Evolutionary conservation across 768 basidiomycete species (phyloP).

Genomic region (Naganishia onofrii): DNA sequence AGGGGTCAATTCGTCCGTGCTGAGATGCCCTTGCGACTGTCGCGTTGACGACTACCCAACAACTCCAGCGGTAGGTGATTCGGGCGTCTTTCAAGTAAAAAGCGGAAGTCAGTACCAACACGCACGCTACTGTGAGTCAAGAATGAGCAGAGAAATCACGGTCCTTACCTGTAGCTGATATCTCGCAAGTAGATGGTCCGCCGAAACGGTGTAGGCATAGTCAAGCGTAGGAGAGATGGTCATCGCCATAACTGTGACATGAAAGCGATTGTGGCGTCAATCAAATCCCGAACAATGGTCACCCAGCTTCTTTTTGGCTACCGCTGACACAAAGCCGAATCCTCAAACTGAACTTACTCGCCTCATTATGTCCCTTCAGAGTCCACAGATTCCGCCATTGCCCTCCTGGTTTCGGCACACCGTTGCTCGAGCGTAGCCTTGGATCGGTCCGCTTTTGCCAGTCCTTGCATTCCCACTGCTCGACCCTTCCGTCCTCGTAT

Average conservation of each 20-base stretch:
- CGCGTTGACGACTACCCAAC: neutral
- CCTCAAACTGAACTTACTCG: conserved; percentile 43
- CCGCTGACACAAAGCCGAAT: too few relatives aligned
- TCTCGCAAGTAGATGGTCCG: conserved; percentile 61
- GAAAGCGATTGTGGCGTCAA: neutral
- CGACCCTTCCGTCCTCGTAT: conserved; percentile 87
- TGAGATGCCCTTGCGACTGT: neutral
- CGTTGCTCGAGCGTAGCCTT: conserved; percentile 4
- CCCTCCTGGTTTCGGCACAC: conserved; percentile 31
- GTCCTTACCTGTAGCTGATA: conserved; percentile 41
- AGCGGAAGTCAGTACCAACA: neutral
- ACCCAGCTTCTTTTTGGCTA: too few relatives aligned
- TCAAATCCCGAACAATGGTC: too few relatives aligned
- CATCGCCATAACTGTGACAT: conserved; percentile 75
- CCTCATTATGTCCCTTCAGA: conserved; percentile 54
- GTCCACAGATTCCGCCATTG: conserved; percentile 48
- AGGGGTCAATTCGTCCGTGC: neutral
- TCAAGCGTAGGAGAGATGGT: conserved; percentile 61
- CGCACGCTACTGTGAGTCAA: neutral
- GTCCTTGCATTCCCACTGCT: conserved; percentile 54
- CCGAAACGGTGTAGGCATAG: conserved; percentile 76
- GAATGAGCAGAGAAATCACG: neutral
- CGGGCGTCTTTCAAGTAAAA: too few relatives aligned
- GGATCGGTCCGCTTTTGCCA: conserved; percentile 26
- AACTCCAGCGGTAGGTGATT: neutral